A percentile compares a stretch with the other conserved stretches of the same genome.
phyloP scores from a whole-genome alignment of 768 basidiomycete species.

The Austroboletus eburneus region DNA sequence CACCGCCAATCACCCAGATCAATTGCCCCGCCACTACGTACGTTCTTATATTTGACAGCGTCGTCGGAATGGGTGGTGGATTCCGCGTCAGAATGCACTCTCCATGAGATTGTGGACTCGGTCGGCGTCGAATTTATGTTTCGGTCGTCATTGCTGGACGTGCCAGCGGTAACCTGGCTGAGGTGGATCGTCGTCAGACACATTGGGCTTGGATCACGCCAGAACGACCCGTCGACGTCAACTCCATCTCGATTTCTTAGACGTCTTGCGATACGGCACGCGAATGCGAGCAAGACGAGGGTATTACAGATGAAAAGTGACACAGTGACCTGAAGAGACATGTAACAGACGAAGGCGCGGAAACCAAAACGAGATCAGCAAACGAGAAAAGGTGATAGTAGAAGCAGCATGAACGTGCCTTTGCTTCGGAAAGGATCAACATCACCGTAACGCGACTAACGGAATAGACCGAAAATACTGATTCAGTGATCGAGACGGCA shows the following conservation, averaged over 20 bases:
- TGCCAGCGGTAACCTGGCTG: background rate
- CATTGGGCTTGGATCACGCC: background rate
- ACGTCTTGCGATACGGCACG: constrained; percentile 3
- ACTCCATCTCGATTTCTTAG: no score
- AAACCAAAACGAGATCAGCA: no score
- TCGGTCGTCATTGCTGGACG: background rate
- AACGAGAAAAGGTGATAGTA: no score
- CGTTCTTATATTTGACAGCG: no score
- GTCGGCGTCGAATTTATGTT: no score
- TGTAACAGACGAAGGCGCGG: no score
- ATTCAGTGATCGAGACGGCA: constrained; percentile 3
- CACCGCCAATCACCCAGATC: no score
- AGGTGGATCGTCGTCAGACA: constrained; percentile 4
- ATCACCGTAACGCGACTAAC: background rate
- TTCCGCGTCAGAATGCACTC: no score
- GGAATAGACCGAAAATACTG: background rate
- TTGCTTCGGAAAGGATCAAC: background rate
- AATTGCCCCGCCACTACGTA: no score
- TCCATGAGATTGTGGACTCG: no score
- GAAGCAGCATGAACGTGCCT: no score
- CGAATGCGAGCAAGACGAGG: constrained; percentile 6
- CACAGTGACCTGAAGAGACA: constrained; percentile 1
- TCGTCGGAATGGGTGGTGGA: no score
- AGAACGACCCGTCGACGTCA: background rate
- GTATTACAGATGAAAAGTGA: constrained; percentile 11